Base-by-base conservation (phyloP, 2,329 filamentous ascomycete species). In the Periconia sp. region DNA sequence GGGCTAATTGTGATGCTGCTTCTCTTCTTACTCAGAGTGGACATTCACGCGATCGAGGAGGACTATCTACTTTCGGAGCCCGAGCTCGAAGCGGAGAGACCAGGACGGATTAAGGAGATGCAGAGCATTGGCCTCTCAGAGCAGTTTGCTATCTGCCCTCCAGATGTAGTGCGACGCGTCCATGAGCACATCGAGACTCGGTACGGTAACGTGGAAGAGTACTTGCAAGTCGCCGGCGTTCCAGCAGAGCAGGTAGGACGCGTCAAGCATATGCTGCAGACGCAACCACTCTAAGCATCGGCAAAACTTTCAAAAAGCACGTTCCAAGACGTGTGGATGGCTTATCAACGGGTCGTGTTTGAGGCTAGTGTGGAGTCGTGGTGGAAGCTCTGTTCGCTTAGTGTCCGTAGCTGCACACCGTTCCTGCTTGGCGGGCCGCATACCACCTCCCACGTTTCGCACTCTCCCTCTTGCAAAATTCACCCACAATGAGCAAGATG, bases 61-160 rank as follows among this genome's bases (percentile, higher is more conserved):
- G 91, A 95, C 69, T 95, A 95, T 66, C 68, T 79, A 46, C 76
- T 86, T 17, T 89, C 86, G 3, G 76, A 81, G 41, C 72, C 76
- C 2, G 81, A 83, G 26, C 74, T 94, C 10, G 72, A 75, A 22
- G 66, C 78, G 0, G 86, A 90, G 61, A 78, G 79, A 52, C 81
- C 83, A 42, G 76, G 79, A 57, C 78, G 87, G 37, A 61, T 92
- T 51, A 71, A 74, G 34, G 89, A 95, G 69, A 86, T 95, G 40
- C 66, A 72, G 4, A 77, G 80, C 33, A 82, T 94, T 53, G 89
- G 90, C 0, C 71, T 95, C 36, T 79, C 83, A 0, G 83, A 86
- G 37, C 56, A 60, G 17, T 95, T 90, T 76, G 86, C 81, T 0
- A 75, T 78, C 16, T 89, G 87, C 54, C 81, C 84, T 3, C 66